Evolutionary conservation across 2,329 filamentous ascomycete species (phyloP).

Genomic region (Tolypocladium guangdongense): DNA sequence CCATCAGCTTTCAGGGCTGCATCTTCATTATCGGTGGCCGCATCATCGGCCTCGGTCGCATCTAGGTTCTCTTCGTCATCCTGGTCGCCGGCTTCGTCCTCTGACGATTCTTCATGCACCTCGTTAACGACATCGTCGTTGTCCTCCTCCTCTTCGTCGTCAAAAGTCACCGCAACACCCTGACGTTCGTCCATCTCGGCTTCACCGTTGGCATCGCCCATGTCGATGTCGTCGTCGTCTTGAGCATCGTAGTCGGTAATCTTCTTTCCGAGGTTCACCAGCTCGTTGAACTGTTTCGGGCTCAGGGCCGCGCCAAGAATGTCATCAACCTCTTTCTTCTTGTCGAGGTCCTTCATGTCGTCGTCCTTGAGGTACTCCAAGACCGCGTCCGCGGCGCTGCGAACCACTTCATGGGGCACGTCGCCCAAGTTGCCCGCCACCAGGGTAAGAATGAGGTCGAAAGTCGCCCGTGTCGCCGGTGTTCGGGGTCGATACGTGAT

Average conservation of each 20-base stretch:
- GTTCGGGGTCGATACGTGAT: slow-evolving; percentile 88
- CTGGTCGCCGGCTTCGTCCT: slow-evolving; percentile 61
- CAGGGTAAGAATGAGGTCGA: slow-evolving; percentile 86
- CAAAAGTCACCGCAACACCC: slow-evolving; percentile 95
- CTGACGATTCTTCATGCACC: slow-evolving; percentile 78
- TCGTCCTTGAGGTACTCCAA: slow-evolving; percentile 92
- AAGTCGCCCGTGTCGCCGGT: slow-evolving; percentile 81
- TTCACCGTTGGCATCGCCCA: slow-evolving; percentile 52
- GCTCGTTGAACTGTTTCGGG: slow-evolving; percentile 89
- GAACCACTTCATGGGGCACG: slow-evolving; percentile 80
- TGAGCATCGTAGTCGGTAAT: slow-evolving; percentile 97
- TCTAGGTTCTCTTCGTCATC: slow-evolving; percentile 50
- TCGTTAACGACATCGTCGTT: slow-evolving; percentile 70
- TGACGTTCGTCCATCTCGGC: slow-evolving; percentile 87
- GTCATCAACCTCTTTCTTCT: slow-evolving; percentile 96
- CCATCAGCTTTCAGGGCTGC: slow-evolving; percentile 69
- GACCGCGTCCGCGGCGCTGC: slow-evolving; percentile 86
- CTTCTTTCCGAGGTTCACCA: slow-evolving; percentile 95
- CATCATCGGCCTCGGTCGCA: slow-evolving; percentile 38
- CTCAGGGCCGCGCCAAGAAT: slow-evolving; percentile 73
- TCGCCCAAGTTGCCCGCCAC: slow-evolving; percentile 84
- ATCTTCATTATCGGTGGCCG: slow-evolving; percentile 57
- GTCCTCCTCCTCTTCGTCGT: slow-evolving; percentile 84
- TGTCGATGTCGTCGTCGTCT: slow-evolving; percentile 69
- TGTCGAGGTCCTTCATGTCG: slow-evolving; percentile 91